Base-by-base conservation (phyloP, 768 basidiomycete species). In the Tulasnella sp. region DNA sequence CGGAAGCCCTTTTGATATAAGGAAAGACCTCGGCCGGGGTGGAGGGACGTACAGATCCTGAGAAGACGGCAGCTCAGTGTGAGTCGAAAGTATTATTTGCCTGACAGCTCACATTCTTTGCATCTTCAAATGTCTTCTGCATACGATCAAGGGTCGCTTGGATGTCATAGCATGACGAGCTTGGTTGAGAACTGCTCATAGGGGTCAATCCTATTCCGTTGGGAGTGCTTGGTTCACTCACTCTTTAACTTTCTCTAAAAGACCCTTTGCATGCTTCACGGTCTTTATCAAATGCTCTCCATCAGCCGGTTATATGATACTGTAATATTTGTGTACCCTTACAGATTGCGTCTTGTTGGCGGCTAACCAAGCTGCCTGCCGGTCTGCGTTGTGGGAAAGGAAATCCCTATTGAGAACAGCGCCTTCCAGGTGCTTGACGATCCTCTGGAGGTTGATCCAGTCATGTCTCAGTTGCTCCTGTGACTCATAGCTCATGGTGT, bases 401-500 rank as follows among this genome's bases (percentile, higher is more conserved):
- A 17, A 34, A 56, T 43, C 26, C 21, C 29, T 23, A 67, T 70
- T 63, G 73, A 76, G 73, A 75, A 47, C 21, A 47, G 13, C 8
- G 65, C 78, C 80, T 60, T 88, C 84, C 0, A 89, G 76, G 58
- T 81, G 69, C 45, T 77, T 74, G 3, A 88, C 69, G 5, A 88
- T 75, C 51, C 84, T 76, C 9, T 72, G 70, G 8, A 88, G 73
- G 69, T 88, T 88, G 11, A 88, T 79, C 64, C 79, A 77, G 72
- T 88, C 83, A 60, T 85, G 86, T 42, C 44, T 42, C 27, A 61
- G 59, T 54, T 61, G 58, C 23, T 59, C 58, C 13, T 30, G 47
- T 19, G 58, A 50, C 4, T 59, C 45, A n/a, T 32, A 49, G 29
- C 45, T 42, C 58, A 59, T 59, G 29, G 58, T 43, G 55, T 19